These are phyloP conservation scores for Vicia sativa DNA, from an alignment of 306 rosid genomes.

Conservation along the genomic window DNA sequence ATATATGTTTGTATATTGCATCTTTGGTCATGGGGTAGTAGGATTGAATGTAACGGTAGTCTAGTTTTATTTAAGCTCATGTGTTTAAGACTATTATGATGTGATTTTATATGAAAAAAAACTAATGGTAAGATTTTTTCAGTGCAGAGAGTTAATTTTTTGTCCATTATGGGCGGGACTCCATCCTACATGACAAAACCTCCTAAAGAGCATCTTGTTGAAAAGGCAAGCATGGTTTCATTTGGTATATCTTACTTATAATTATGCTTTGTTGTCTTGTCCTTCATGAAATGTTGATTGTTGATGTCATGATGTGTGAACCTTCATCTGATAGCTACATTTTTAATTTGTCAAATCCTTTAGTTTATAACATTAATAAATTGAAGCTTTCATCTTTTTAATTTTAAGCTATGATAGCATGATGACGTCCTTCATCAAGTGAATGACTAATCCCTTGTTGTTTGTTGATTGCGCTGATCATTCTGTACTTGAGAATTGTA, in stretches of 20 bases:
- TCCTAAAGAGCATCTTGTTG: constrained; percentile 81
- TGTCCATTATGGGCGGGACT: constrained; percentile 50
- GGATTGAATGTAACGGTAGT: neutral
- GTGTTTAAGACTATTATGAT: constrained; percentile 18
- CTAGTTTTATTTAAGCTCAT: neutral
- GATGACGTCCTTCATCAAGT: neutral
- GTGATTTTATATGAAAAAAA: neutral
- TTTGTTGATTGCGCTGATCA: constrained; percentile 13
- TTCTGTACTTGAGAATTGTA: constrained; percentile 9
- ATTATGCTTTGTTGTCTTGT: constrained; percentile 7
- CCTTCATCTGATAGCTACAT: constrained; percentile 12
- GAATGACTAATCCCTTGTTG: neutral
- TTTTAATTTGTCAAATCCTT: neutral
- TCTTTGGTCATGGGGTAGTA: neutral
- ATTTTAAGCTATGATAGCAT: neutral
- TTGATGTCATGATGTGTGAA: constrained; percentile 16
- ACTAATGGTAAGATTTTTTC: constrained; percentile 36
- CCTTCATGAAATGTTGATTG: constrained; percentile 27
- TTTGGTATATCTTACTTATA: neutral
- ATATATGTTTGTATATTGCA: neutral
- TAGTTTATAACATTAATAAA: constrained; percentile 5
- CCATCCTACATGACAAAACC: constrained; percentile 56
- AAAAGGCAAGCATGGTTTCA: constrained; percentile 50
- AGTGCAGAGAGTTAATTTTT: constrained; percentile 50
- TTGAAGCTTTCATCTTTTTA: constrained; percentile 11